A percentile compares a stretch with the other conserved stretches of the same genome.
phyloP scores from a whole-genome alignment of 495 filamentous ascomycete species.

The Aspergillus leporis region DNA sequence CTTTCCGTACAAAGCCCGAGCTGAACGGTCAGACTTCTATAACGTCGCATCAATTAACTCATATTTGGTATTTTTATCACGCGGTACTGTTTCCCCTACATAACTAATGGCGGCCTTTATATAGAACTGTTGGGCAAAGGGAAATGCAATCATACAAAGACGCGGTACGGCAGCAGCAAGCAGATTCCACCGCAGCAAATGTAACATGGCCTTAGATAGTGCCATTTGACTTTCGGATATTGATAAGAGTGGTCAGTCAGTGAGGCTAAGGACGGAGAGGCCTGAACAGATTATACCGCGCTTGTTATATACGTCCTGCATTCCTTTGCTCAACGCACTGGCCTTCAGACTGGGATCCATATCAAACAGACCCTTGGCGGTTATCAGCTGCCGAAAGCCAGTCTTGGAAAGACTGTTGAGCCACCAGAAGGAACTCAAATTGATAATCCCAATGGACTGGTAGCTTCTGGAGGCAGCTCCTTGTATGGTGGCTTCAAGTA shows the following conservation, averaged over 20 bases:
- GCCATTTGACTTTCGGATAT: not conserved
- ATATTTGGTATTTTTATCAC: not conserved
- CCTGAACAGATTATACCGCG: slow-evolving; percentile 11
- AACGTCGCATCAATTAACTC: not conserved
- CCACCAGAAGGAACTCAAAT: slow-evolving; percentile 54
- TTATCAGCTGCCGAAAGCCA: slow-evolving; percentile 47
- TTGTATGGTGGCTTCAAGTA: slow-evolving; percentile 39
- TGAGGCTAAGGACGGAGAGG: not conserved
- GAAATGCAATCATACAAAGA: slow-evolving; percentile 52
- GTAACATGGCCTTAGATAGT: not conserved
- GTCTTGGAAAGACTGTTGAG: slow-evolving; percentile 48
- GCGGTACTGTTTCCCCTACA: not conserved
- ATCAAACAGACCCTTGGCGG: slow-evolving; percentile 38
- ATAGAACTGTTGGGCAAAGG: slow-evolving; percentile 61
- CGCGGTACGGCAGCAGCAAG: slow-evolving; percentile 49
- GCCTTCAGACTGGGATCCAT: slow-evolving; percentile 40
- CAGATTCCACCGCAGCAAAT: slow-evolving; percentile 30
- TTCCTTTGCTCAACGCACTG: slow-evolving; percentile 30
- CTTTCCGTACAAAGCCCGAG: slow-evolving; percentile 42
- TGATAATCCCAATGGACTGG: slow-evolving; percentile 49
- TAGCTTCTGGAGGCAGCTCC: slow-evolving; percentile 51
- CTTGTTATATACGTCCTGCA: slow-evolving; percentile 40
- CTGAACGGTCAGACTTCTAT: slow-evolving; percentile 40
- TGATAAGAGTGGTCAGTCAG: not conserved
- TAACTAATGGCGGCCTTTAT: slow-evolving; percentile 25